phyloP scores from a whole-genome alignment of 2,329 filamentous ascomycete species.

The Ascochyta pisi region DNA sequence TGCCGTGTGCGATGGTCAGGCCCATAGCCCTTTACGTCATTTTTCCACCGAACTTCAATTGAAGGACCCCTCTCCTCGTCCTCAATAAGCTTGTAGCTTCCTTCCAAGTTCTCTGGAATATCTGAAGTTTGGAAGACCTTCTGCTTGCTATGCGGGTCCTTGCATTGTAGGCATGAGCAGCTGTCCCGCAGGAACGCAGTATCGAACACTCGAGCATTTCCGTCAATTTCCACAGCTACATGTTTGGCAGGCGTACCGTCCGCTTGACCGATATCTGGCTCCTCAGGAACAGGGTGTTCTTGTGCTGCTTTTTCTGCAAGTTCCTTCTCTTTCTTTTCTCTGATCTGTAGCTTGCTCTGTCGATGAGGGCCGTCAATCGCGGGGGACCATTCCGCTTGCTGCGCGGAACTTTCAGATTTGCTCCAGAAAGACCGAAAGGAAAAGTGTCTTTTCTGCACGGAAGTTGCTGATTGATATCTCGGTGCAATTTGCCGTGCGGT shows the following conservation, averaged over 20 bases:
- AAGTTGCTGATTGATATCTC: constrained; percentile 8
- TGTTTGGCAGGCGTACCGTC: constrained; percentile 38
- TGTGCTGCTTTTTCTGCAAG: constrained; percentile 18
- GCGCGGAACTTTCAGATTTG: constrained; percentile 23
- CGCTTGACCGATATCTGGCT: constrained; percentile 23
- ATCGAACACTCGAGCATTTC: constrained; percentile 39
- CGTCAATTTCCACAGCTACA: constrained; percentile 44
- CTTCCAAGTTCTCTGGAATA: constrained; percentile 58
- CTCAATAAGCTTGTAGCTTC: constrained; percentile 42
- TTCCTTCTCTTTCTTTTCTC: constrained; percentile 26
- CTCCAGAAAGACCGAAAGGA: constrained; percentile 30
- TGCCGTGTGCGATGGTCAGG: constrained; percentile 52
- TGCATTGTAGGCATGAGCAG: constrained; percentile 64
- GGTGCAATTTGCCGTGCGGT: constrained; percentile 11
- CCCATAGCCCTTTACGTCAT: constrained; percentile 58
- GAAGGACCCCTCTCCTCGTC: constrained; percentile 51
- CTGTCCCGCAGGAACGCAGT: constrained; percentile 61
- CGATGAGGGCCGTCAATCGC: constrained; percentile 29
- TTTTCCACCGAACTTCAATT: constrained; percentile 67
- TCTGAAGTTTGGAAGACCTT: constrained; percentile 71
- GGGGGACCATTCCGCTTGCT: constrained; percentile 29
- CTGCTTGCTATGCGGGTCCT: constrained; percentile 66
- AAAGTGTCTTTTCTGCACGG: constrained; percentile 15
- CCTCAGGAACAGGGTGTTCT: constrained; percentile 11
- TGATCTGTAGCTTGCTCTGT: constrained; percentile 29